Evolutionary conservation across 345 rosid species (phyloP), one percentile per base, ranked within the genome.

Genomic region (Nasturtium officinale): DNA sequence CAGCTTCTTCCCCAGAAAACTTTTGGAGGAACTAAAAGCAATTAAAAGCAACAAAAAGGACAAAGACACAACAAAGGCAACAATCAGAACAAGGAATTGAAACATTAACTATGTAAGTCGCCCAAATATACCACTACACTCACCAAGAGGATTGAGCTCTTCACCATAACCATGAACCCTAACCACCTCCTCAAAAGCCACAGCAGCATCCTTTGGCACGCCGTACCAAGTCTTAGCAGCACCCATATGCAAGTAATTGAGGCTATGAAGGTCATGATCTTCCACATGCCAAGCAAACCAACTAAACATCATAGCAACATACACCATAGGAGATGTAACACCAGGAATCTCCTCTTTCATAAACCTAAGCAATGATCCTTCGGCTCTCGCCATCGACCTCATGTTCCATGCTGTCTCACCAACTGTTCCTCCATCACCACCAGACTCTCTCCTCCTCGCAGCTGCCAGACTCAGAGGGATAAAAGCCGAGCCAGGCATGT

Each of bases 241-340:
- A 25, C 99, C 99, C 85, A 86, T 82, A 80, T 95, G 99, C 92
- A 95, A 70, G 85, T 95, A 95, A 84, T 91, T 95, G 75, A 95
- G 86, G 87, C 99, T 95, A 65, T 95, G 99, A 61, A 95, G 83
- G 77, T 95, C 97, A 72, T 95, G 97, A 73, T 95, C 99, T 82
- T 95, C 99, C 1, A 88, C 96, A 72, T 95, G 99, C 99, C 99
- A 95, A 80, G 99, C 99, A 57, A 91, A 95, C 99, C 97, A 95
- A 76, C 99, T 95, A 75, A 95, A 95, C 87, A 91, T 76, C 97
- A 95, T 95, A 32, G 97, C 99, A 32, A 95, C 45, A 66, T 95
- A 95, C 38, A 95, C 91, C 99, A 95, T 95, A 0, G 99, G 97
- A 9, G 99, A 95, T 54, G 99, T 95, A 33, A 91, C 99, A 30